These are phyloP conservation scores for Auriscalpium microsporum DNA, from an alignment of 768 basidiomycete species.

Conservation along the genomic window DNA sequence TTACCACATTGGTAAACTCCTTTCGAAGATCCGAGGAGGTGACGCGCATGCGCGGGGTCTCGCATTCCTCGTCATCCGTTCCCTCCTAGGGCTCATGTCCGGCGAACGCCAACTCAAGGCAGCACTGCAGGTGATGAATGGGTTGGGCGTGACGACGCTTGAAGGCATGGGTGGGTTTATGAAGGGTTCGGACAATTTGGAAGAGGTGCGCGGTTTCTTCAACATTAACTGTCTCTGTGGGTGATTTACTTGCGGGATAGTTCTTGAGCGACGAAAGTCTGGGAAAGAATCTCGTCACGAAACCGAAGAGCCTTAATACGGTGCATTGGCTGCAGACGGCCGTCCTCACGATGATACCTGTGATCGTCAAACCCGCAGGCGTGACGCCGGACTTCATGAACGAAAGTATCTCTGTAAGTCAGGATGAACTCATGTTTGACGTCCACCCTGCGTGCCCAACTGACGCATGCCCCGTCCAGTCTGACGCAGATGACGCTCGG, in stretches of 20 bases:
- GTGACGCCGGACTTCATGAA: conserved; percentile 44
- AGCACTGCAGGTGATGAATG: conserved; percentile 38
- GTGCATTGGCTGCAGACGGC: conserved; percentile 49
- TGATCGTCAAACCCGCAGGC: conserved; percentile 38
- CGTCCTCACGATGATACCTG: conserved; percentile 41
- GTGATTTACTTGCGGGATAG: conserved; percentile 23
- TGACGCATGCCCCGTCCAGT: background rate
- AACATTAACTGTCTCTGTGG: background rate
- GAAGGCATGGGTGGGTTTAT: conserved; percentile 34
- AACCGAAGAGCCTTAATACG: conserved; percentile 53
- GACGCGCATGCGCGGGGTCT: conserved; percentile 48
- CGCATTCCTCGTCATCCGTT: conserved; percentile 54
- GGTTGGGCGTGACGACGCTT: conserved; percentile 38
- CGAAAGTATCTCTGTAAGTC: conserved; percentile 2
- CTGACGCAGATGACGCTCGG: conserved; percentile 2
- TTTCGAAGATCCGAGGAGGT: conserved; percentile 41
- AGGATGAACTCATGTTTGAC: background rate
- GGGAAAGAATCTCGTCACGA: conserved; percentile 42
- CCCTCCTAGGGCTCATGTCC: conserved; percentile 45
- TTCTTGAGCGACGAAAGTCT: conserved; percentile 36
- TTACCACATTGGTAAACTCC: conserved; percentile 38
- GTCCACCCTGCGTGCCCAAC: too few relatives aligned
- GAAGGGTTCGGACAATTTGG: conserved; percentile 20
- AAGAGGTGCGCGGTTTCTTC: conserved; percentile 18
- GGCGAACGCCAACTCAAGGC: conserved; percentile 52